Evolutionary conservation across 495 filamentous ascomycete genomes (phyloP).

Genomic region (Penicillium macrosclerotiorum): DNA sequence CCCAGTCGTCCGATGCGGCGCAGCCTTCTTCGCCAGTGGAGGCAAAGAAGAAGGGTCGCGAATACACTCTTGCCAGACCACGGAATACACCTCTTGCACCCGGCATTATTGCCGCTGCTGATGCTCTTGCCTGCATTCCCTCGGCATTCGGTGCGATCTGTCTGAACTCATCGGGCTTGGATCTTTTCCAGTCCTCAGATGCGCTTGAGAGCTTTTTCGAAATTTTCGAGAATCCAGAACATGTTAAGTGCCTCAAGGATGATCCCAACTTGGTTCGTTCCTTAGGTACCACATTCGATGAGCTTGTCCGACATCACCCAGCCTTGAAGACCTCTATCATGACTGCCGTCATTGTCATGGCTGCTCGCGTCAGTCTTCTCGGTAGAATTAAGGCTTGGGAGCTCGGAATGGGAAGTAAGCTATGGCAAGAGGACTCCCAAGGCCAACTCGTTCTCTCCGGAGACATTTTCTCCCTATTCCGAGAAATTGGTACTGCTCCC

Average conservation of each 20-base stretch:
- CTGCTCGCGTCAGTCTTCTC: conserved; percentile 69
- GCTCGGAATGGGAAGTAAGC: conserved; percentile 72
- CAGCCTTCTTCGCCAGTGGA: conserved; percentile 15
- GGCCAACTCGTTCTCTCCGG: conserved; percentile 32
- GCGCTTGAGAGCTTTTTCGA: conserved; percentile 86
- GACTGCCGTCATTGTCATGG: conserved; percentile 77
- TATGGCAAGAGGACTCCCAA: conserved; percentile 59
- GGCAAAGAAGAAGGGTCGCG: conserved; percentile 22
- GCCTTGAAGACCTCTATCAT: conserved; percentile 74
- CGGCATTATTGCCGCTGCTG: conserved; percentile 78
- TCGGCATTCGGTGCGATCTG: conserved; percentile 91
- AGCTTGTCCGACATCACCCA: conserved; percentile 91
- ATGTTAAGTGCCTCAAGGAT: conserved; percentile 75
- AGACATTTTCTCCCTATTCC: conserved; percentile 31
- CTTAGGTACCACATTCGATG: conserved; percentile 85
- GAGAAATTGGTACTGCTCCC: conserved; percentile 31
- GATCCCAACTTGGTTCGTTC: conserved; percentile 56
- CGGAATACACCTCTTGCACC: conserved; percentile 52
- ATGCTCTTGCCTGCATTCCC: conserved; percentile 83
- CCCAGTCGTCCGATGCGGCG: conserved; percentile 13
- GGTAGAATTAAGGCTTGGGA: conserved; percentile 64
- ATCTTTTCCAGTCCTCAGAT: conserved; percentile 79
- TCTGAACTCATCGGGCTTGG: conserved; percentile 82
- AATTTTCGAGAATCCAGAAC: conserved; percentile 87
- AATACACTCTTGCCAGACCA: conserved; percentile 35